Conservation (phyloP, 371 early-diverging fungal genomes). For the Blakeslea trispora region DNA sequence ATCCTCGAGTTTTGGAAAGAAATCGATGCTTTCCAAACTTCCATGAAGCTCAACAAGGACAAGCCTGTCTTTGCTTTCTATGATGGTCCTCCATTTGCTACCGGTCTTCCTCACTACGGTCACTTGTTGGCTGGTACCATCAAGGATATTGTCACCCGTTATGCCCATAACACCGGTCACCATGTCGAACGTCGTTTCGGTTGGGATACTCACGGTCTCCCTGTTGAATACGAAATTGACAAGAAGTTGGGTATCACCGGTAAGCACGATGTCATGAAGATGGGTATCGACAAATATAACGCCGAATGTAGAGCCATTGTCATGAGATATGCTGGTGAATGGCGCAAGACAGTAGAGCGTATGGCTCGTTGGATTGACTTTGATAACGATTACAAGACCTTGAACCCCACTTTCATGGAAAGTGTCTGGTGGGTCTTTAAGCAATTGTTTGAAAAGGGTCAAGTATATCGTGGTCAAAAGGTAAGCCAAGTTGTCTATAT, state of each 20-base stretch:
- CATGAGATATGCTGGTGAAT: conserved; percentile 96
- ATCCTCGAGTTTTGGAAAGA: conserved; percentile 96
- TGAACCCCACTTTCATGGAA: conserved; percentile 58
- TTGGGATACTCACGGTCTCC: conserved; percentile 99
- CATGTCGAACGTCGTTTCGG: conserved; percentile 99
- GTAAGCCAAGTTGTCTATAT: too few species aligned
- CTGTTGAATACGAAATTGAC: conserved; percentile 99
- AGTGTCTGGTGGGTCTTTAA: conserved; percentile 98
- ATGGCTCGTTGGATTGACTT: conserved; percentile 99
- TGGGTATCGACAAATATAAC: conserved; percentile 99
- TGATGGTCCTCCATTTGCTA: conserved; percentile 99
- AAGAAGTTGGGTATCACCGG: conserved; percentile 95
- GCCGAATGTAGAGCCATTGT: conserved; percentile 98
- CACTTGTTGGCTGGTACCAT: conserved; percentile 99
- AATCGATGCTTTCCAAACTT: conserved; percentile 97
- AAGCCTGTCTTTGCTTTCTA: conserved; percentile 92
- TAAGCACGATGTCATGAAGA: conserved; percentile 89
- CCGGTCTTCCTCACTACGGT: conserved; percentile 99
- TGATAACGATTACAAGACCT: conserved; percentile 98
- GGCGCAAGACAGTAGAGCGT: conserved; percentile 97
- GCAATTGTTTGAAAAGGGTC: conserved; percentile 94
- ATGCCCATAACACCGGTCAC: conserved; percentile 97
- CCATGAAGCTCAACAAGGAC: conserved; percentile 91
- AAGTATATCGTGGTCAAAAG: conserved; percentile 97
- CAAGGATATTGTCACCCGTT: conserved; percentile 99